These are phyloP conservation scores for Decorospora gaudefroyi DNA, from an alignment of 2,329 filamentous ascomycete genomes.

Conservation along the genomic window DNA sequence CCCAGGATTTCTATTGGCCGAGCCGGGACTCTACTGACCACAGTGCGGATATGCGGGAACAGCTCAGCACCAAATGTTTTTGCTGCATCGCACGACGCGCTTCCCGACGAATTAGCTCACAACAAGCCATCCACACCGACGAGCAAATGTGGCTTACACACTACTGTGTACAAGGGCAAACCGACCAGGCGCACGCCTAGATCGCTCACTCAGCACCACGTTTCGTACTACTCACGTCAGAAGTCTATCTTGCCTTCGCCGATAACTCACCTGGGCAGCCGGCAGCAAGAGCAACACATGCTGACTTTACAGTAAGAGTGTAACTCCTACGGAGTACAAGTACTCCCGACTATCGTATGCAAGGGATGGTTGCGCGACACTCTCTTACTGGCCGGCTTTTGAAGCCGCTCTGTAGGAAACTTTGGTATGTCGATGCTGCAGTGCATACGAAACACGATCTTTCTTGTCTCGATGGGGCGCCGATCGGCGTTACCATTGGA, in stretches of 20 bases:
- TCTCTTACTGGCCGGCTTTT: neutral
- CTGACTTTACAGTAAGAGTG: neutral
- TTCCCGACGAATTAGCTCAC: neutral
- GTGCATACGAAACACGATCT: conserved; percentile 17
- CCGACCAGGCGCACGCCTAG: neutral
- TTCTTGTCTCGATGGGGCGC: conserved; percentile 1
- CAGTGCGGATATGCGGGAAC: conserved; percentile 5
- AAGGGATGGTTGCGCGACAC: neutral
- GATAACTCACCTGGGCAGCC: neutral
- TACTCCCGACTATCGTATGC: neutral
- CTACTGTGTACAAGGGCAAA: conserved; percentile 11
- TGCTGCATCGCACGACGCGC: conserved; percentile 6
- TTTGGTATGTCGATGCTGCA: conserved; percentile 15
- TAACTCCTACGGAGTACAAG: neutral
- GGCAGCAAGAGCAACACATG: neutral
- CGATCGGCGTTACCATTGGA: conserved; percentile 8
- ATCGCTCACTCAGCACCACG: conserved; percentile 11
- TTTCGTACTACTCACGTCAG: conserved; percentile 17
- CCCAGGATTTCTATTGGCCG: conserved; percentile 7
- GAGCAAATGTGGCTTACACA: conserved; percentile 4
- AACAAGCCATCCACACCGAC: conserved; percentile 6
- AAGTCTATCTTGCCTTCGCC: conserved; percentile 13
- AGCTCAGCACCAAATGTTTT: conserved; percentile 10
- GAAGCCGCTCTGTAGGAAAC: neutral
- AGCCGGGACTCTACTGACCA: conserved; percentile 4